Evolutionary conservation across 441 rosid genomes (phyloP).

Genomic region (Melastoma candidum): DNA sequence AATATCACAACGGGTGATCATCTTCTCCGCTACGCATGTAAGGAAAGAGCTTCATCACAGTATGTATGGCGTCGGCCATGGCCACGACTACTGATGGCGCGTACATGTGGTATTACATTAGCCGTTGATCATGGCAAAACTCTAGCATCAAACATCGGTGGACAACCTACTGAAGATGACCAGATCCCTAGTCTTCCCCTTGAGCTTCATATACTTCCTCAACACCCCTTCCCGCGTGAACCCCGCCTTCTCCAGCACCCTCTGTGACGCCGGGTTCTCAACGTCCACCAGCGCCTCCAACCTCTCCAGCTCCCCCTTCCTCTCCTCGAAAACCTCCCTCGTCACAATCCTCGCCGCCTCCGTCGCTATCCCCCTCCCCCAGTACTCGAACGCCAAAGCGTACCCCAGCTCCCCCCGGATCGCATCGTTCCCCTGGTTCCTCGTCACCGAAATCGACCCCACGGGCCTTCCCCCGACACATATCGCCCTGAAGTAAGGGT

Average conservation of each 20-base stretch:
- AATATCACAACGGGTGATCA: no score
- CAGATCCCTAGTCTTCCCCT: slow-evolving; percentile 45
- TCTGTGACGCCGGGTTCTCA: slow-evolving; percentile 47
- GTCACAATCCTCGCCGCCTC: slow-evolving; percentile 39
- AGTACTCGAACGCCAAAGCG: slow-evolving; percentile 9
- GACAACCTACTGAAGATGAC: slow-evolving; percentile 55
- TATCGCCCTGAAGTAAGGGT: slow-evolving; percentile 7
- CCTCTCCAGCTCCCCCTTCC: slow-evolving; percentile 45
- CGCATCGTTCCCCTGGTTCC: no score
- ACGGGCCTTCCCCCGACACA: background rate
- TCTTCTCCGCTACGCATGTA: no score
- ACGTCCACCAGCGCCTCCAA: slow-evolving; percentile 63
- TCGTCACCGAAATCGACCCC: background rate
- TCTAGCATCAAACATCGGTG: slow-evolving; percentile 20
- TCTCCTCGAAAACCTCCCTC: slow-evolving; percentile 30
- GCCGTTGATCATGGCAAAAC: no score
- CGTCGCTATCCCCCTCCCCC: slow-evolving; percentile 63
- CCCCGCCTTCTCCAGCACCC: slow-evolving; percentile 59
- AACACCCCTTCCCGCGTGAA: slow-evolving; percentile 54
- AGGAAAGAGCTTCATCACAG: no score
- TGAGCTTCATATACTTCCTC: slow-evolving; percentile 27
- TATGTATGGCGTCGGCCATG: no score
- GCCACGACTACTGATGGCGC: no score
- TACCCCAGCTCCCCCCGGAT: no score
- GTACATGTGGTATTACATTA: no score